These are phyloP conservation scores for Jacaranda copaia DNA, from an alignment of 257 asterid species.

Conservation along the genomic window DNA sequence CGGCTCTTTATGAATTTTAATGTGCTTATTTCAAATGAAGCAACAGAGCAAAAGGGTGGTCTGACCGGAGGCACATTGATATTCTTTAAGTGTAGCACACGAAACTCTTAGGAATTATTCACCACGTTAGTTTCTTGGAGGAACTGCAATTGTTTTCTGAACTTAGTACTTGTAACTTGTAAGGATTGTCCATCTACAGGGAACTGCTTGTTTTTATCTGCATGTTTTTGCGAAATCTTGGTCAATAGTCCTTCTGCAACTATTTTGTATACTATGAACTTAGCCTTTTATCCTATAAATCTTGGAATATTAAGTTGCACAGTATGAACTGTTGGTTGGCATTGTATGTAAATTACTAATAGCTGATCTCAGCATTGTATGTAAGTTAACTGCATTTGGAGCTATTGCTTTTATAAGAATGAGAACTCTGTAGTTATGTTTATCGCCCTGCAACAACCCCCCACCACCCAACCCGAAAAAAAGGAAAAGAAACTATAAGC, in stretches of 20 bases:
- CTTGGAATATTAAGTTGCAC: neutral
- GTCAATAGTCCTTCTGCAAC: neutral
- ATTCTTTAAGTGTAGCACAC: neutral
- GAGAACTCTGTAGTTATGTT: neutral
- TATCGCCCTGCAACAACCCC: too few species aligned
- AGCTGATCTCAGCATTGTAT: neutral
- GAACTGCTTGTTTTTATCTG: neutral
- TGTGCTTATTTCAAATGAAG: neutral
- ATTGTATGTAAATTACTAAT: neutral
- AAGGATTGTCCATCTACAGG: neutral
- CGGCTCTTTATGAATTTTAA: neutral
- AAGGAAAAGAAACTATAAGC: too few species aligned
- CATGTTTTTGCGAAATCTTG: neutral
- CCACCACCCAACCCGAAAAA: too few species aligned
- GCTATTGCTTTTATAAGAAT: neutral
- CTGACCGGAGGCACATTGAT: neutral
- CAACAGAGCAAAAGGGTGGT: neutral
- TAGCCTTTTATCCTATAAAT: neutral
- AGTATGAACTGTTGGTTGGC: neutral
- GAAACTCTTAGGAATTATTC: neutral
- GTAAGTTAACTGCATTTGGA: neutral
- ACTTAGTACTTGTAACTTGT: neutral
- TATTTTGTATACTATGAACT: neutral
- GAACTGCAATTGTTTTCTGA: neutral
- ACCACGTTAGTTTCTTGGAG: neutral